A percentile compares a stretch with the other conserved stretches of the same genome.
Evolutionary conservation across 1,284 basidiomycete species (phyloP).

Genomic region (Apiotrichum veenhuisii): DNA sequence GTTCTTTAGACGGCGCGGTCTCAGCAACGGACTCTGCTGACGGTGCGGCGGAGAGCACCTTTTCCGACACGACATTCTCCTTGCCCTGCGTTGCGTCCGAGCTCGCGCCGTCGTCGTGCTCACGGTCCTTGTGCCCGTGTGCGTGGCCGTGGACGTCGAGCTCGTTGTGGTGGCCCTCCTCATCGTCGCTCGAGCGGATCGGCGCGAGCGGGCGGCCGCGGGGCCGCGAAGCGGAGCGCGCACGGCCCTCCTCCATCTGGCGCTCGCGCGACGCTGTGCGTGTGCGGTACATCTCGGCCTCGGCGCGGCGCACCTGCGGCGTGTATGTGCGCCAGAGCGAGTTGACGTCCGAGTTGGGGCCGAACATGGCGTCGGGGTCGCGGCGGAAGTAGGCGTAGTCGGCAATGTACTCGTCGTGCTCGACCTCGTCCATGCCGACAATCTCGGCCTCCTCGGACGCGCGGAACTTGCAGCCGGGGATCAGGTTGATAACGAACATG

Average conservation of each 20-base stretch:
- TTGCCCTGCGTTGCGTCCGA: neutral
- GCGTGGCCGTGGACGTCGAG: neutral
- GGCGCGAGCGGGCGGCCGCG: neutral
- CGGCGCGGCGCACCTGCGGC: constrained; percentile 3
- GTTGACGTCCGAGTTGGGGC: constrained; percentile 9
- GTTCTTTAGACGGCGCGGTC: neutral
- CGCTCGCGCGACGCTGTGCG: constrained; percentile 5
- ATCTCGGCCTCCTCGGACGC: constrained; percentile 71
- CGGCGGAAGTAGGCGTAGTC: constrained; percentile 50
- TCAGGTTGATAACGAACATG: constrained; percentile 61
- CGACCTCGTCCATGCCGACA: constrained; percentile 71
- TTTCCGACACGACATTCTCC: neutral
- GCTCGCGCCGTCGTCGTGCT: too few relatives aligned
- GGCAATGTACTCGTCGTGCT: constrained; percentile 50
- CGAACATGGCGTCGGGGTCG: constrained; percentile 41
- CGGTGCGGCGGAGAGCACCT: neutral
- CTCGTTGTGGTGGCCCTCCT: neutral
- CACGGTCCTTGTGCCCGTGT: too few relatives aligned
- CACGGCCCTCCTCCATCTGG: neutral
- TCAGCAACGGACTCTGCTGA: neutral
- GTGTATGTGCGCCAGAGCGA: constrained; percentile 14
- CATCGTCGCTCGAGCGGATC: neutral
- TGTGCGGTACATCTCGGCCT: constrained; percentile 10
- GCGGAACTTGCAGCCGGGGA: constrained; percentile 72
- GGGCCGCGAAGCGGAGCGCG: neutral